phyloP scores from a whole-genome alignment of 2,329 filamentous ascomycete species.

The Thelonectria discophora region DNA sequence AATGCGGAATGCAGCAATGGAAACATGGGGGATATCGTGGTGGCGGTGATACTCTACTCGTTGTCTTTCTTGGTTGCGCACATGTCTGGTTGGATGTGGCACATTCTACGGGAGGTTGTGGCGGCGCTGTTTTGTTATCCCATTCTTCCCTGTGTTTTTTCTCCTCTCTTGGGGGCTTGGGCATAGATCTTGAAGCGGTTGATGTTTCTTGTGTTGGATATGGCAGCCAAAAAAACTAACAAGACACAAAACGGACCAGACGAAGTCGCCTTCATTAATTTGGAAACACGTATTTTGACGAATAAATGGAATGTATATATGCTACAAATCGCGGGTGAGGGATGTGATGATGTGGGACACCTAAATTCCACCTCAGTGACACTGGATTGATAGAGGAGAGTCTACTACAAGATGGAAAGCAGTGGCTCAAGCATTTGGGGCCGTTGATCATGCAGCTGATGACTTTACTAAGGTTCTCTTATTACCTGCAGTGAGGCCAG shows the following conservation, averaged over 20 bases:
- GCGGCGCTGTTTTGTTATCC: slow-evolving; percentile 17
- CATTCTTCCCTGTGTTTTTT: slow-evolving; percentile 14
- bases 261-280: slow-evolving; percentile 15
- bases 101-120: slow-evolving; percentile 7
- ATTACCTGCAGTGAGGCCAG: too few relatives aligned
- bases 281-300: background rate
- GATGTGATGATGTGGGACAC: background rate
- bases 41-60: background rate
- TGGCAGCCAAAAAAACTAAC: slow-evolving; percentile 11
- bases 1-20: slow-evolving; percentile 2
- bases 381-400: too few relatives aligned
- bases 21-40: background rate
- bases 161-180: slow-evolving; percentile 10
- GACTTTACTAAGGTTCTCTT: too few relatives aligned
- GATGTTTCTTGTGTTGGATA: slow-evolving; percentile 13
- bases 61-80: slow-evolving; percentile 12
- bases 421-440: too few relatives aligned
- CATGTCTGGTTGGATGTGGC: slow-evolving; percentile 13
- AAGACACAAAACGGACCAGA: slow-evolving; percentile 1
- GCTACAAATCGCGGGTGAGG: background rate
- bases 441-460: too few relatives aligned
- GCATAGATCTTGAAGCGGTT: slow-evolving; percentile 17
- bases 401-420: too few relatives aligned
- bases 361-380: too few relatives aligned
- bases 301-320: background rate